Evolutionary conservation across 1,284 basidiomycete genomes (phyloP), one percentile per base, ranked within the genome.

Genomic region (Ustilago lituana): DNA sequence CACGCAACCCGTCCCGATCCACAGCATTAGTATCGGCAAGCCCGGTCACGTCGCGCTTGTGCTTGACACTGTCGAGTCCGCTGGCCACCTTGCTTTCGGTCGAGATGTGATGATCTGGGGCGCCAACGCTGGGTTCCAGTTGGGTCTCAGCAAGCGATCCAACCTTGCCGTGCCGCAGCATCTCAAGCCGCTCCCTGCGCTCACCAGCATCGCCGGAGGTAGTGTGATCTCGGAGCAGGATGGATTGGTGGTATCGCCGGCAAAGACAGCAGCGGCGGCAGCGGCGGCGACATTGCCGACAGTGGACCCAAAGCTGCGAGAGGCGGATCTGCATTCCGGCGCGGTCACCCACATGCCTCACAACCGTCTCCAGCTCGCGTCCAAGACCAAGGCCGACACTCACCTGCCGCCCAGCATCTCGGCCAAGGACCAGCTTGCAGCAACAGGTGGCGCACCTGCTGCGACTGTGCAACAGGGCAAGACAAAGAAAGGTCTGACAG

Each of bases 81-180:
- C 64, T 14, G 58, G 64, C 17, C 73, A 80, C 52, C 32, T 68
- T 12, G 76, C 83, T 0, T 86, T 84, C 53, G 85, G 85, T 2
- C 82, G 85, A 40, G 86, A 87, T 67, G 84, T 86, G n/a, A 84
- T 86, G 76, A 84, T 85, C 0, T 86, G 84, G 83, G 85, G 85
- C 8, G 54, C 62, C 32, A 81, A 81, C 31, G 72, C 69, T 4
- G 65, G 70, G 0, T 78, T 65, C 41, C 78, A 81, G 41, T 56
- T 81, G 5, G 94, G 94, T 5, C 94, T 89, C 63, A 92, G 92
- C 36, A 92, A 90, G 81, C 87, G 89, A 53, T 86, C 88, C 5
- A 92, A 90, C 77, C 77, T 89, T 8, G 86, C 91, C 0, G 84
- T 88, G 14, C 93, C 94, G 0, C 84, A 85, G 59, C 84, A 87